Evolutionary conservation across 257 asterid genomes (phyloP).

Genomic region (Nicotiana noctiflora): DNA sequence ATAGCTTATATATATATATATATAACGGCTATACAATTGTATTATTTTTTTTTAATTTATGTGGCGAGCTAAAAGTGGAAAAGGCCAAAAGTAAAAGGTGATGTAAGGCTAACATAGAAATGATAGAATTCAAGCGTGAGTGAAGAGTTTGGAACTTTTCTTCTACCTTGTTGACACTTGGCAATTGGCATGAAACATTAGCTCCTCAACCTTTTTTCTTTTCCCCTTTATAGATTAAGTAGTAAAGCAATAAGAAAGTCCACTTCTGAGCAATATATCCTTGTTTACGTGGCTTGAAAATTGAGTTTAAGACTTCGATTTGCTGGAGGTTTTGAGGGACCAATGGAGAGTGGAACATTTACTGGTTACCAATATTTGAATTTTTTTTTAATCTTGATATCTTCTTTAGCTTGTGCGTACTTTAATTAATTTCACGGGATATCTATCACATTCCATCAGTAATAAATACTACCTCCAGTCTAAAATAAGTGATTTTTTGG

Average conservation of each 20-base stretch:
- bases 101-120: neutral
- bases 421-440: too few species aligned
- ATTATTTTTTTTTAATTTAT: too few species aligned
- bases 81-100: neutral
- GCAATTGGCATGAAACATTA: neutral
- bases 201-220: neutral
- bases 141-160: neutral
- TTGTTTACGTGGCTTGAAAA: neutral
- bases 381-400: too few species aligned
- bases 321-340: neutral
- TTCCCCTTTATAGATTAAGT: neutral
- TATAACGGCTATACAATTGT: too few species aligned
- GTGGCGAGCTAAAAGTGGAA: too few species aligned
- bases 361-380: neutral
- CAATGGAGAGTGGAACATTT: neutral
- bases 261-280: neutral
- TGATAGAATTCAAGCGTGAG: neutral
- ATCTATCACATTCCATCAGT: fast-evolving
- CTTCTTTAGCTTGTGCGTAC: too few species aligned
- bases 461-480: too few species aligned
- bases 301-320: neutral
- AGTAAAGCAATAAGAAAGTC: neutral
- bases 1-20: too few species aligned
- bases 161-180: neutral
- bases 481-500: too few species aligned